phyloP scores from a whole-genome alignment of 805 yeast species.

The Candida silvicultrix region DNA sequence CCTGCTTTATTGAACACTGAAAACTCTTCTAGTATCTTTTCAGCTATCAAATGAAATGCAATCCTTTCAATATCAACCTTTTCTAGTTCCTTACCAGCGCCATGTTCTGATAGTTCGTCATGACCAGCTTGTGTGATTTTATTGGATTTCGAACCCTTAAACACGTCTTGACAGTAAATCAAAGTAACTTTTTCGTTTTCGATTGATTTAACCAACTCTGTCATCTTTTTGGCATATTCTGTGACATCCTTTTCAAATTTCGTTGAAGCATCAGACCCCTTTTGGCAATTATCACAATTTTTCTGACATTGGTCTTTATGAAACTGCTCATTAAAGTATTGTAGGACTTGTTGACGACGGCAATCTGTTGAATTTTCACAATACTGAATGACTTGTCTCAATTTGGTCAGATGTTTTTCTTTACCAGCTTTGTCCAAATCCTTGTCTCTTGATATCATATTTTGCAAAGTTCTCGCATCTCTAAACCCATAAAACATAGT shows the following conservation, averaged over 20 bases:
- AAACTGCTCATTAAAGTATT: constrained; percentile 83
- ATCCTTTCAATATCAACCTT: constrained; percentile 74
- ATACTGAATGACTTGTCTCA: constrained; percentile 81
- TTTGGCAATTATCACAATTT: constrained; percentile 81
- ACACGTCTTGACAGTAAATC: constrained; percentile 76
- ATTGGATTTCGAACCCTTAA: constrained; percentile 62
- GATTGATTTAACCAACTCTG: constrained; percentile 50
- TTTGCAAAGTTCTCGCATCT: constrained; percentile 73
- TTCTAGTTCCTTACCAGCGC: constrained; percentile 59
- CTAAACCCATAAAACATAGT: constrained; percentile 72
- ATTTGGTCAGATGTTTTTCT: constrained; percentile 69
- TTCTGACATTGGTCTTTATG: constrained; percentile 57
- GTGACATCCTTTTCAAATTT: constrained; percentile 65
- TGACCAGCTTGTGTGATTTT: constrained; percentile 61
- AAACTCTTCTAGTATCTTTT: constrained; percentile 62
- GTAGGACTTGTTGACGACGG: constrained; percentile 80
- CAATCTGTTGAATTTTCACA: constrained; percentile 92
- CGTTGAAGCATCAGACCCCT: constrained; percentile 30
- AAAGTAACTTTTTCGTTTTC: constrained; percentile 63
- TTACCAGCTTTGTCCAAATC: constrained; percentile 57
- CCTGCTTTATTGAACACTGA: constrained; percentile 70
- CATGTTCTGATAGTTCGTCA: constrained; percentile 54
- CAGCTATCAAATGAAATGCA: constrained; percentile 68
- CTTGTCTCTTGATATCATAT: constrained; percentile 70
- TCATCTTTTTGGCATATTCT: constrained; percentile 48